Evolutionary conservation across 176 grass and related monocot species (phyloP), one percentile per base, ranked within the genome.

Genomic region (Triticum turgidum): DNA sequence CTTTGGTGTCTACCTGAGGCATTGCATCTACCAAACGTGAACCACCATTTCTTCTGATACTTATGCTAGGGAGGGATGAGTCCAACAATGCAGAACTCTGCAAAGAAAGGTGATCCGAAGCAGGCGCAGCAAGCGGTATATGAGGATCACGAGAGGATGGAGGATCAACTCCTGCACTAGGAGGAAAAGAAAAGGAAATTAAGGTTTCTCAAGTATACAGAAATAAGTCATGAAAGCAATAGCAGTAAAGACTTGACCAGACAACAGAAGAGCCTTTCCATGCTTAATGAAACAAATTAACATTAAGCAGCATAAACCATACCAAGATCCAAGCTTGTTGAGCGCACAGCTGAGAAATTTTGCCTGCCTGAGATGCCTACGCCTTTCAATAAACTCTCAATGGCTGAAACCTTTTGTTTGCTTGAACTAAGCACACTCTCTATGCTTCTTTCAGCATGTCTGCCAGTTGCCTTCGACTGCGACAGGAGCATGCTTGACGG

Each of bases 341-440:
- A 98, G 37, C 73, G 89, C 59, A 81, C 68, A 93, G 83, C 80
- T 39, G 91, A 86, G 72, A 91, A 93, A 85, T 85, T 95, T 38
- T 92, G 89, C 82, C 89, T 86, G 64, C 42, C 88, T 63, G 88
- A 86, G 69, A 88, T 34, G 66, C 80, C 91, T 67, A 87, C 89
- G 67, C 95, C 93, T 72, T 93, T 98, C 95, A 95, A 81, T 62
- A 95, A 88, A 86, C 91, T 95, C 85, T 95, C 87, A 84, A 95
- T 98, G 61, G 95, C 95, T n/a, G 92, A 95, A 75, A 98, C 92
- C 47, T 98, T 98, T 85, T 98, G 89, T 89, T 98, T 93, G 80
- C 95, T 98, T 44, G 95, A 89, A 86, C 84, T 88, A 83, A 95
- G 91, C 73, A 95, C 83, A 44, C 85, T 93, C 61, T 98, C 89